Conservation (phyloP, 805 yeast genomes). For the Candida vartiovaarae region DNA sequence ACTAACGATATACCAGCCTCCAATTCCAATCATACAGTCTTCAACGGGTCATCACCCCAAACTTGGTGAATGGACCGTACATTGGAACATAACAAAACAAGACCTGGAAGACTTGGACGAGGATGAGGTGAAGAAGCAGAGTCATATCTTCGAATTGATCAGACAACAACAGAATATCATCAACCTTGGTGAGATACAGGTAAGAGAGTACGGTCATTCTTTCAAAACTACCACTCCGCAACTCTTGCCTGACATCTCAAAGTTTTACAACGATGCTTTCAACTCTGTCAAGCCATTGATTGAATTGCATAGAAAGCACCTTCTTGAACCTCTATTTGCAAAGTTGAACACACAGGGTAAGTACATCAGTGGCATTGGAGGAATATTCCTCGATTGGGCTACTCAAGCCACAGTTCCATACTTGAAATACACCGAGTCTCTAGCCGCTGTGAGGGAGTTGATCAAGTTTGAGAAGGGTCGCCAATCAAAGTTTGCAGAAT, state of each 20-base stretch:
- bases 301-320: constrained; percentile 42
- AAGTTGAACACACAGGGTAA: constrained; percentile 59
- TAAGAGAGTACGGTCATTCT: constrained; percentile 46
- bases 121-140: constrained; percentile 55
- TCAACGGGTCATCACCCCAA: constrained; percentile 15
- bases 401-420: constrained; percentile 47
- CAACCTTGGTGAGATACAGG: constrained; percentile 57
- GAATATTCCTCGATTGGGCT: constrained; percentile 60
- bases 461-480: constrained; percentile 38
- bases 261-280: constrained; percentile 54
- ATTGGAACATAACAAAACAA: constrained; percentile 54
- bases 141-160: constrained; percentile 68
- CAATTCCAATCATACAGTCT: constrained; percentile 15
- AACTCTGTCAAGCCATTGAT: constrained; percentile 50
- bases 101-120: constrained; percentile 46
- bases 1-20: constrained; percentile 22
- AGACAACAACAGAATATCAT: constrained; percentile 65
- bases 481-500: constrained; percentile 41
- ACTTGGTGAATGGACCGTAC: constrained; percentile 54
- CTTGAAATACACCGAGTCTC: constrained; percentile 49
- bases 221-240: constrained; percentile 33
- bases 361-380: constrained; percentile 56
- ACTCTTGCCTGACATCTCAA: constrained; percentile 41
- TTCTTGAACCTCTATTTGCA: constrained; percentile 51
- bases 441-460: constrained; percentile 54